Base-by-base conservation (phyloP, 2,329 filamentous ascomycete species). In the Sarocladium oryzae region DNA sequence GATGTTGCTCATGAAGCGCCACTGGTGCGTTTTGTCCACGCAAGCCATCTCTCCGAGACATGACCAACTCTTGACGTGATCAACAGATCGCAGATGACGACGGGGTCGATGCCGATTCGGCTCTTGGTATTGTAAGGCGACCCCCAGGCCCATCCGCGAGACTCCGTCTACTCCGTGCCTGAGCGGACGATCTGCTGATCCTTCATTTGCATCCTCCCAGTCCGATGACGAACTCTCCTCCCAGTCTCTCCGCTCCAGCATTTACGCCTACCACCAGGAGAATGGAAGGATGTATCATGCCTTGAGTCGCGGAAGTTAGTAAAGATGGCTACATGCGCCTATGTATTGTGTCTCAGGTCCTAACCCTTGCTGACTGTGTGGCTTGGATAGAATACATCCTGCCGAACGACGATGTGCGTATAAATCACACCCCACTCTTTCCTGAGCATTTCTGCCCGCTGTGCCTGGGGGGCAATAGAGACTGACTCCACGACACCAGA, bases 271-370 rank as follows among this genome's bases (percentile, higher is more conserved):
- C 32, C 56, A 57, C 11, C 26, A 55, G n/a, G 60, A 62, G 49
- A 60, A 61, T 53, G 59, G 58, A n/a, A 53, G 58, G n/a, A 55
- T 51, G 23, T 60, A 61, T 40, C 57, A 59, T 51, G 60, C 56
- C 0, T 20, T 33, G 10, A 48, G 28, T 33, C 26, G 16, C 3
- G 28, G 43, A 20, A 48, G 26, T 48, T 6, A 20, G 43, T 48
- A 5, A 23, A 21, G 23, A n/a, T 7, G 6, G 9, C 16, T n/a
- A n/a, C n/a, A n/a, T n/a, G n/a, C n/a, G n/a, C n/a, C n/a, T n/a
- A n/a, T n/a, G n/a, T n/a, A n/a, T n/a, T n/a, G n/a, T n/a, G n/a
- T n/a, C n/a, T n/a, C n/a, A n/a, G n/a, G n/a, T n/a, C n/a, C n/a
- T n/a, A n/a, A n/a, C n/a, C n/a, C n/a, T 13, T 30, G 13, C 7